Base-by-base conservation (phyloP, 2,329 filamentous ascomycete genomes). In the Coniella lustricola region DNA sequence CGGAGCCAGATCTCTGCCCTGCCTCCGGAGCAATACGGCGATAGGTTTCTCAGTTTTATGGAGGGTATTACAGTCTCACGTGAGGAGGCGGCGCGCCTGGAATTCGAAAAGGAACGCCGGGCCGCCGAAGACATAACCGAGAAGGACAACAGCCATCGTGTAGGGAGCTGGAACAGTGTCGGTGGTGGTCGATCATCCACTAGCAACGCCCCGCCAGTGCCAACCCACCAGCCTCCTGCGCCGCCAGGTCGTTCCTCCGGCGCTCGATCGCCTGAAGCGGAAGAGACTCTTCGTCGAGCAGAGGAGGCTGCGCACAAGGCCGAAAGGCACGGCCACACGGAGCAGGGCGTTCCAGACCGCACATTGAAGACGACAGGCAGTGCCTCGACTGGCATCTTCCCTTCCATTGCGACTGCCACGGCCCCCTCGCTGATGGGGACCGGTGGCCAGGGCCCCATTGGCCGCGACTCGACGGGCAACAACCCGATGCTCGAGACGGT, bases 41-140 rank as follows among this genome's bases (percentile, higher is more conserved):
- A 97, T 50, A 84, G 93, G 4, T 98, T 98, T 65, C 78, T 94
- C 63, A 85, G 87, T 56, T 98, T 98, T 64, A 90, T 98, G 61
- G 84, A 84, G 43, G 84, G 85, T 33, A 85, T 95, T 55, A 96
- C 93, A 17, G 94, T 90, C 81, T 93, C 90, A 2, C 77, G 79
- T 13, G 91, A 97, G 68, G 87, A 93, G 63, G 88, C 84, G 13
- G 79, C 82, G 37, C 76, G 84, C n/a, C 84, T 90, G 58, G 64
- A 69, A 2, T 65, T 66, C 40, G 70, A 73, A 36, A 76, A 79
- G 55, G 82, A 83, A 56, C 77, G 78, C 49, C 75, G 73, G 7
- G 60, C 62, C 14, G 62, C 64, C 38, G 59, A 49, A 70, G 79
- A 55, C 38, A 61, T 66, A 32, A 56, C 62, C 38, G 63, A 60